Percentiles rank a stretch among this genome's conserved stretches.
These are phyloP conservation scores for Wickerhamiella lipophila DNA, from an alignment of 805 yeast genomes.

Conservation along the genomic window DNA sequence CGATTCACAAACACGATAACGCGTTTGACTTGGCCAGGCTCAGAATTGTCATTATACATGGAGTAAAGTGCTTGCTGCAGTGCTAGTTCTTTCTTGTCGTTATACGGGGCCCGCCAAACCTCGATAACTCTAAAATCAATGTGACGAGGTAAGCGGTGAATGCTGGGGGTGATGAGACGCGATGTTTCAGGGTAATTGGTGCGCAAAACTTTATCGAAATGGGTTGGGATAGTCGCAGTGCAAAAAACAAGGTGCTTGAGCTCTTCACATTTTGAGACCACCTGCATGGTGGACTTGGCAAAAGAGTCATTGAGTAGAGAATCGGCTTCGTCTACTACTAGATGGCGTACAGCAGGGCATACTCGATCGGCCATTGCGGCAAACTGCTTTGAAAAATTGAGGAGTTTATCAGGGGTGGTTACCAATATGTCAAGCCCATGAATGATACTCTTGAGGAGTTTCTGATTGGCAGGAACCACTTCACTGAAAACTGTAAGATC, in stretches of 20 bases:
- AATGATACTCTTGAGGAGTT: constrained; percentile 19
- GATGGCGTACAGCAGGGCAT: constrained; percentile 39
- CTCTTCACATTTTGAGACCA: constrained; percentile 39
- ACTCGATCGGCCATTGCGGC: constrained; percentile 21
- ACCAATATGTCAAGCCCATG: constrained; percentile 63
- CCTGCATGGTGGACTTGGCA: constrained; percentile 47
- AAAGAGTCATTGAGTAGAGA: constrained; percentile 76
- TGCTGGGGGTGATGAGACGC: constrained; percentile 61
- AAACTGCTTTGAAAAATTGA: constrained; percentile 28
- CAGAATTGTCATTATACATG: constrained; percentile 72
- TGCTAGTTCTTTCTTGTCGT: constrained; percentile 72
- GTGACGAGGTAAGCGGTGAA: constrained; percentile 72
- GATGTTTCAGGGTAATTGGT: constrained; percentile 51
- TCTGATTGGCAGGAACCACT: constrained; percentile 13
- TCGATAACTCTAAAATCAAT: constrained; percentile 65
- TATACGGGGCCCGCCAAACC: constrained; percentile 64
- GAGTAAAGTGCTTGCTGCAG: constrained; percentile 81
- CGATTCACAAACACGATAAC: constrained; percentile 76
- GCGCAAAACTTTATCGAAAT: constrained; percentile 50
- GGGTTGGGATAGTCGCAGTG: constrained; percentile 81
- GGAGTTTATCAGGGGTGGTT: constrained; percentile 72
- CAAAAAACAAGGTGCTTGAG: constrained; percentile 59
- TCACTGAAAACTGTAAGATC: constrained; percentile 10
- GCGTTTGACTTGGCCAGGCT: constrained; percentile 60
- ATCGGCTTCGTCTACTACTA: constrained; percentile 90